A percentile compares a stretch with the other conserved stretches of the same genome.
These are phyloP conservation scores for Globisporangium paroecandrum DNA, from an alignment of 352 stramenopile genomes.

Conservation along the genomic window DNA sequence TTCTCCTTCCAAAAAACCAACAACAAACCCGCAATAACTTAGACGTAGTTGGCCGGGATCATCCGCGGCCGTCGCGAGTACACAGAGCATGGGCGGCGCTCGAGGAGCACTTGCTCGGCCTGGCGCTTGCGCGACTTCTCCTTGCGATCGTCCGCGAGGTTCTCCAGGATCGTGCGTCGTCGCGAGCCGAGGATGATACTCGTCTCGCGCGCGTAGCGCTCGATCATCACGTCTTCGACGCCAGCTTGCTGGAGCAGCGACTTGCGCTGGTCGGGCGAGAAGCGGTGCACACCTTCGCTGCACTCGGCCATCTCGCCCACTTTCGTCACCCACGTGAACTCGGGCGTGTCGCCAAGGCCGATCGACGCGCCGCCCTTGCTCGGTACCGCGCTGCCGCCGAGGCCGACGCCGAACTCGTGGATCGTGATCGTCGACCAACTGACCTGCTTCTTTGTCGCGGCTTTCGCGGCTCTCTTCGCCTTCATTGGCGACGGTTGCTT, in stretches of 20 bases:
- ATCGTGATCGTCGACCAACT: conserved; percentile 46
- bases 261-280: conserved; percentile 34
- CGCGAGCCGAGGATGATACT: conserved; percentile 47
- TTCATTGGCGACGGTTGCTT: background rate
- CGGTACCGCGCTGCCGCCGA: conserved; percentile 40
- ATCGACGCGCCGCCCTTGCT: conserved; percentile 40
- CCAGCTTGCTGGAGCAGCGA: conserved; percentile 32
- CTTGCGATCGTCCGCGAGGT: conserved; percentile 24
- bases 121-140: conserved; percentile 40
- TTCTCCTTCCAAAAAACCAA: background rate
- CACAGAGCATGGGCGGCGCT: conserved; percentile 33
- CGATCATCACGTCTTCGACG: conserved; percentile 40
- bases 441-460: conserved; percentile 25
- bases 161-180: conserved; percentile 27
- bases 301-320: conserved; percentile 47
- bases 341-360: conserved; percentile 32
- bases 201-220: conserved; percentile 38
- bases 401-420: conserved; percentile 42
- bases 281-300: conserved; percentile 45
- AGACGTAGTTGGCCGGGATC: conserved; percentile 68
- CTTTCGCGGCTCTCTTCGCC: conserved; percentile 1
- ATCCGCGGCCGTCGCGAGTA: conserved; percentile 56
- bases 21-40: conserved; percentile 11
- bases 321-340: conserved; percentile 51
- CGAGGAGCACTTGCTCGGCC: conserved; percentile 39